A percentile compares a stretch with the other conserved stretches of the same genome.
Conservation (phyloP, 2,329 filamentous ascomycete genomes). For the Pestalotiopsis sp. region DNA sequence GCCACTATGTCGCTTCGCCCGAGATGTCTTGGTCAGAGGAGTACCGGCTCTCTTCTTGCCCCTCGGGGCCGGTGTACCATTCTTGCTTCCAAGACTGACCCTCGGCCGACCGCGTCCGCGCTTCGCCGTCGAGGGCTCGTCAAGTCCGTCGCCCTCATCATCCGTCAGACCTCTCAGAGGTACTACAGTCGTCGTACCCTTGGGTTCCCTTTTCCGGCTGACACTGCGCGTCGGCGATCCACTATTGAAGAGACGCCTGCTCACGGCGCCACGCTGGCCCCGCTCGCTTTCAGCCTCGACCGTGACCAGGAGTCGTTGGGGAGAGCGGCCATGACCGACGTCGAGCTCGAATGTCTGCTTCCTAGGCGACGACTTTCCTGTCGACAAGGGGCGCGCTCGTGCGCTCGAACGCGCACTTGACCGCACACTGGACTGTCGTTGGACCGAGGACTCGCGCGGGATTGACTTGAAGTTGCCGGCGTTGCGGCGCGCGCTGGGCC, state of each 20-base stretch:
- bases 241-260: conserved; percentile 34
- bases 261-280: conserved; percentile 29
- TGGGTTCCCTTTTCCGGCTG: conserved; percentile 39
- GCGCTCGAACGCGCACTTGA: conserved; percentile 28
- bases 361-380: conserved; percentile 45
- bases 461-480: conserved; percentile 20
- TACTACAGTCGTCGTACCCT: conserved; percentile 52
- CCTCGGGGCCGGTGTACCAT: conserved; percentile 54
- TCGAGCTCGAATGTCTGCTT: conserved; percentile 62
- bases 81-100: conserved; percentile 41
- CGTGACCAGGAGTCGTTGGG: conserved; percentile 57
- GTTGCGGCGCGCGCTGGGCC: conserved; percentile 26
- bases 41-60: conserved; percentile 50
- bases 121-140: conserved; percentile 20
- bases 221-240: conserved; percentile 42
- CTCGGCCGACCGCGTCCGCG: conserved; percentile 41
- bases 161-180: conserved; percentile 50
- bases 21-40: conserved; percentile 40
- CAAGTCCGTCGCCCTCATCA: conserved; percentile 33
- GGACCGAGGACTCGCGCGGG: conserved; percentile 38
- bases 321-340: conserved; percentile 51
- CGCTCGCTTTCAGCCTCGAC: conserved; percentile 50
- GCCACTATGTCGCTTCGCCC: conserved; percentile 34
- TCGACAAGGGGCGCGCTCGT: conserved; percentile 35
- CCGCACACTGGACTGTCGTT: conserved; percentile 36